phyloP scores from a whole-genome alignment of 1,284 basidiomycete species.

The Heterobasidion annosum region DNA sequence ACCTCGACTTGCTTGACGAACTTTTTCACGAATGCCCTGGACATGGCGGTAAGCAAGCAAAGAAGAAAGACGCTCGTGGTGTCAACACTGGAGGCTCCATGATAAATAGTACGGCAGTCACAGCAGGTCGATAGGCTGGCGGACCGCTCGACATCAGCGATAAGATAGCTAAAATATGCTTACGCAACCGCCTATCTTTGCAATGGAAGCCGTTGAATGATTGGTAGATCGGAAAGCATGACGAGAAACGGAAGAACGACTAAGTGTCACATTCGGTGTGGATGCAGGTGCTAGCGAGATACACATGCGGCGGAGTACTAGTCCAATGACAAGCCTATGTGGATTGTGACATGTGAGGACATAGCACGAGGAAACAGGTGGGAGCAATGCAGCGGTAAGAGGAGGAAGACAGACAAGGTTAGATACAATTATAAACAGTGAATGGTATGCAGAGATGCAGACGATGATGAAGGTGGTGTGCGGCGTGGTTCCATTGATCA shows the following conservation, averaged over 20 bases:
- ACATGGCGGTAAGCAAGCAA: background rate
- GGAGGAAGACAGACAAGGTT: background rate
- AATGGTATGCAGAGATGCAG: background rate
- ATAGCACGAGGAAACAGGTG: background rate
- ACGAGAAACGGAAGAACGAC: too few species aligned
- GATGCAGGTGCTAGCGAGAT: background rate
- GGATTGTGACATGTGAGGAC: background rate
- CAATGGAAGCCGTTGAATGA: too few species aligned
- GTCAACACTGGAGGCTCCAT: too few species aligned
- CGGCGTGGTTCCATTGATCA: background rate
- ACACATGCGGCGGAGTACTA: background rate
- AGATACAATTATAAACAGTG: background rate
- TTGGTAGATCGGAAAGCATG: too few species aligned
- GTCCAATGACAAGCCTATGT: background rate
- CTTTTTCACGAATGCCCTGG: constrained; percentile 1
- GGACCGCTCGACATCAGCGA: too few species aligned
- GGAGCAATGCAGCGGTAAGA: background rate
- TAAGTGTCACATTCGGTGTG: background rate
- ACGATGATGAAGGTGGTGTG: background rate
- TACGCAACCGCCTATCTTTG: too few species aligned
- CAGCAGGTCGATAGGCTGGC: too few species aligned
- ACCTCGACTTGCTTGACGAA: constrained; percentile 6
- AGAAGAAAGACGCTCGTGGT: too few species aligned
- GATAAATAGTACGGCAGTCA: too few species aligned
- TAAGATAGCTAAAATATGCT: too few species aligned